Conservation (phyloP, 2,329 filamentous ascomycete genomes). For the Penicillium digitatum region DNA sequence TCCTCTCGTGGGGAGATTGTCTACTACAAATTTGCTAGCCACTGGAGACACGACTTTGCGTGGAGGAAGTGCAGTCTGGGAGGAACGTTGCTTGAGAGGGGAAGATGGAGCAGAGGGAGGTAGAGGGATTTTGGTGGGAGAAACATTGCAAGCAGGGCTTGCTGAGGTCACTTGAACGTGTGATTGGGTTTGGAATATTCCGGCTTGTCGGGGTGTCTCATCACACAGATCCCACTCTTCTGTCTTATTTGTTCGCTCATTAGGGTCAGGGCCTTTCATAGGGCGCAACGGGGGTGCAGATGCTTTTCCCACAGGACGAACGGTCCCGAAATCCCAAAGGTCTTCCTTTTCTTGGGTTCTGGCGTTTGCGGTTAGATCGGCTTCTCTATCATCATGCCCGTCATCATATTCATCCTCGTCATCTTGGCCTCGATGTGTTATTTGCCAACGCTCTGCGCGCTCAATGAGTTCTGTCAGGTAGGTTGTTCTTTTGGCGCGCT, state of each 20-base stretch:
- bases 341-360: conserved; percentile 64
- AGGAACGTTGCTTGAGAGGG: conserved; percentile 52
- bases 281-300: conserved; percentile 57
- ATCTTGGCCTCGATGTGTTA: conserved; percentile 65
- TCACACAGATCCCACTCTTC: conserved; percentile 33
- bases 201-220: conserved; percentile 25
- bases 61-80: conserved; percentile 44
- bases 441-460: conserved; percentile 79
- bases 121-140: conserved; percentile 59
- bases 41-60: conserved; percentile 47
- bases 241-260: conserved; percentile 58
- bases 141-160: conserved; percentile 41
- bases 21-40: conserved; percentile 30
- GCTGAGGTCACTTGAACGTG: conserved; percentile 56
- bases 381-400: conserved; percentile 59
- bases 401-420: conserved; percentile 58
- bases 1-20: conserved; percentile 21
- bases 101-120: conserved; percentile 47
- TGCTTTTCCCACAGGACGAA: conserved; percentile 69
- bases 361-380: conserved; percentile 33
- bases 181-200: conserved; percentile 41
- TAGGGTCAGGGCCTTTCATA: conserved; percentile 78
- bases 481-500: conserved; percentile 89
- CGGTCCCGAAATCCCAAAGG: conserved; percentile 97
- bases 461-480: conserved; percentile 96